These are phyloP conservation scores for Trichoderma asperelloides DNA, from an alignment of 495 filamentous ascomycete species.

Conservation along the genomic window DNA sequence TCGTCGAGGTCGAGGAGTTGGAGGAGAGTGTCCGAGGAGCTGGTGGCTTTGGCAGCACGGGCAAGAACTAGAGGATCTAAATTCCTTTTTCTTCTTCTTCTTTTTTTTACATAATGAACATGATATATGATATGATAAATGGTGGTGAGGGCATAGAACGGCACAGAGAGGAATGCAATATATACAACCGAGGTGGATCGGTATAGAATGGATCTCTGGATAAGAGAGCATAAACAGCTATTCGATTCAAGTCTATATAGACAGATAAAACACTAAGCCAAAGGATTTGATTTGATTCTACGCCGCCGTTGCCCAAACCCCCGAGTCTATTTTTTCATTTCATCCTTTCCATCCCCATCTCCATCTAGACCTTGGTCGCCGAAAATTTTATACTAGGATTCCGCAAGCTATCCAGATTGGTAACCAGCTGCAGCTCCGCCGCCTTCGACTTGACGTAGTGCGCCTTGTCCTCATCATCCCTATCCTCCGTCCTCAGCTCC, in stretches of 20 bases:
- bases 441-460: constrained; percentile 65
- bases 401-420: constrained; percentile 56
- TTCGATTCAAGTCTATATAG: neutral
- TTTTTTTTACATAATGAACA: too few relatives aligned
- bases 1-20: constrained; percentile 75
- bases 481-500: constrained; percentile 28
- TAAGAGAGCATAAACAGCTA: neutral
- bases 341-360: neutral
- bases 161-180: neutral
- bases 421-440: constrained; percentile 69
- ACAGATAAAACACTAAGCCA: neutral
- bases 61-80: constrained; percentile 34
- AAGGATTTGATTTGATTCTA: neutral
- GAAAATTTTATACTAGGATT: constrained; percentile 51
- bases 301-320: neutral
- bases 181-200: neutral
- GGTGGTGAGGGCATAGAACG: neutral
- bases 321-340: neutral
- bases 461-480: constrained; percentile 45
- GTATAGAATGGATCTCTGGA: neutral
- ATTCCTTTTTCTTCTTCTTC: neutral
- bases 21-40: constrained; percentile 85
- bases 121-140: neutral
- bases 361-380: constrained; percentile 39
- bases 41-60: constrained; percentile 92